Evolutionary conservation across 2,329 filamentous ascomycete genomes (phyloP), one percentile per base, ranked within the genome.

Genomic region (Fusarium nurragi): DNA sequence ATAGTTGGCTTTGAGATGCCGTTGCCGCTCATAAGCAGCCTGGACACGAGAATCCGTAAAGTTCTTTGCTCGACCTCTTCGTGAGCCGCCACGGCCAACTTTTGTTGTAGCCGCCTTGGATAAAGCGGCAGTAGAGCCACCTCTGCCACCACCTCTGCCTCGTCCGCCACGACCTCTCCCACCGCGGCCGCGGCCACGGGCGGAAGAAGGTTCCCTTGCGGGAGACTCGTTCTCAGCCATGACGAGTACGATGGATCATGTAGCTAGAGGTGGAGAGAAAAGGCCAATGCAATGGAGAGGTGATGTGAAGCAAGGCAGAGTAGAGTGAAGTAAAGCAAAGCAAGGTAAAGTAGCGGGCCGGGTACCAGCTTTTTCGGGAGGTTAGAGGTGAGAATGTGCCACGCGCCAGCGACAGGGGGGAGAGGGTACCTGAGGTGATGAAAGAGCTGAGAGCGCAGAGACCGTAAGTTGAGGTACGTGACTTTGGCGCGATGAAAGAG

Each of bases 1-100:
- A 75, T 86, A 92, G 22, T 82, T 81, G 54, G 86, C 86, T 75
- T 89, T 89, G 69, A 92, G 80, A 68, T 90, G 84, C 66, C 89
- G 83, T 73, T 89, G 86, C 52, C 90, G 87, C 73, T 88, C 85
- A 65, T 86, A 84, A 54, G 83, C 81, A 47, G 84, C 85, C 73
- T 88, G 86, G 50, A 84, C 81, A 63, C 80, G 82, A 62, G 80
- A 77, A 64, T 84, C 81, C 59, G 80, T 77, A 69, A 86, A 87
- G 68, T 81, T 81, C 77, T 87, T 87, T 74, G 83, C 81, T 54
- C 84, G 82, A 60, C 83, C 82, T 63, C 83, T 80, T 57, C 82
- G 75, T 63, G 74, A 74, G 64, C 76, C 76, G 41, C 76, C 75
- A 54, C 77, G 73, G 47, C 76, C 75, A 38, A 77, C 72, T 61